Evolutionary conservation across 441 rosid species (phyloP).

Genomic region (Heliophila coronopifolia): DNA sequence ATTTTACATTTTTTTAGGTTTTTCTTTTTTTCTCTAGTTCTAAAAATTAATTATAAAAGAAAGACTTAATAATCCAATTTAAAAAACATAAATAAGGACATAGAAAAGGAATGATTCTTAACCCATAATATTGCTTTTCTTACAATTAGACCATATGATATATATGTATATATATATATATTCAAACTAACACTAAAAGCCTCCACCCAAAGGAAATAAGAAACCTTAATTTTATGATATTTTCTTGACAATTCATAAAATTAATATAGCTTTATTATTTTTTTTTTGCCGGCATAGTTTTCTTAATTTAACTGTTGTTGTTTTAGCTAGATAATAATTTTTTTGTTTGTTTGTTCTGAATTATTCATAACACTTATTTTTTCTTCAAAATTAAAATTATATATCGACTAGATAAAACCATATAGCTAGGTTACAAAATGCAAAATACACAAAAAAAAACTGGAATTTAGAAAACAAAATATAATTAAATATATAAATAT

Average conservation of each 20-base stretch:
- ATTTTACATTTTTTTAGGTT: not conserved
- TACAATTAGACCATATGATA: not conserved
- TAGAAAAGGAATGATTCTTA: not conserved
- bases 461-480: not conserved
- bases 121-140: too few species aligned
- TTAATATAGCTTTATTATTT: too few species aligned
- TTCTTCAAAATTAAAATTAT: constrained; percentile 18
- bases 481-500: constrained; percentile 16
- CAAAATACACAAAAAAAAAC: not conserved
- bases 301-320: too few species aligned
- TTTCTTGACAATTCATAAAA: not conserved
- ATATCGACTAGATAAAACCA: constrained; percentile 20
- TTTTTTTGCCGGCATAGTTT: too few species aligned
- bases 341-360: too few species aligned
- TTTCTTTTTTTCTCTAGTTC: not conserved
- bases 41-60: not conserved
- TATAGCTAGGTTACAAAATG: not conserved
- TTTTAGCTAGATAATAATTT: too few species aligned
- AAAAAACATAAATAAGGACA: too few species aligned
- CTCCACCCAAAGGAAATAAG: not conserved
- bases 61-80: not conserved
- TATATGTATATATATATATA: too few species aligned
- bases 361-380: too few species aligned
- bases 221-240: not conserved
- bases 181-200: not conserved